A percentile compares a stretch with the other conserved stretches of the same genome.
phyloP scores from a whole-genome alignment of 106 monocot species.

The Acanthochlamys bracteata region DNA sequence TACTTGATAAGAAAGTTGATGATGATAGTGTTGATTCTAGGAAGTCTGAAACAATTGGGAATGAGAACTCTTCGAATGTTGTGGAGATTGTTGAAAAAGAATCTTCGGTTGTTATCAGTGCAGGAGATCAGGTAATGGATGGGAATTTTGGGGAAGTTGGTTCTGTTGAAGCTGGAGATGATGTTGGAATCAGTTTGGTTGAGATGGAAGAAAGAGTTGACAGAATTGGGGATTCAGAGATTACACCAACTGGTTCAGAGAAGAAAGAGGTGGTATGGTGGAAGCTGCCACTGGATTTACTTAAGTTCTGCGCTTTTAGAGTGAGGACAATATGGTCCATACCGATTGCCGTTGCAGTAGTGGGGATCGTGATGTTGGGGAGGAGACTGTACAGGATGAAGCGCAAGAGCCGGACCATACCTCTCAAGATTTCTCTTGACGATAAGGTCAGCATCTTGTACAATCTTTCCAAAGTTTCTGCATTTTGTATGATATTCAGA shows the following conservation, averaged over 20 bases:
- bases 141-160: background rate
- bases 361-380: slow-evolving; percentile 43
- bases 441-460: slow-evolving; percentile 31
- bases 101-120: background rate
- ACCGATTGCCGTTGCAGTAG: slow-evolving; percentile 35
- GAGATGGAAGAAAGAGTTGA: background rate
- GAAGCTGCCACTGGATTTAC: slow-evolving; percentile 52
- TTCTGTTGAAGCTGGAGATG: background rate
- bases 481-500: background rate
- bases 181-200: background rate
- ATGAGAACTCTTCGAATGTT: background rate
- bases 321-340: slow-evolving; percentile 49
- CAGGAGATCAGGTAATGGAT: background rate
- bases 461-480: background rate
- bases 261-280: slow-evolving; percentile 41
- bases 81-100: slow-evolving; percentile 8
- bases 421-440: slow-evolving; percentile 33
- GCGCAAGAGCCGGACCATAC: slow-evolving; percentile 24
- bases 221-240: background rate
- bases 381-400: slow-evolving; percentile 46
- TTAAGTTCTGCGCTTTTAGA: slow-evolving; percentile 35
- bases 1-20: slow-evolving; percentile 3
- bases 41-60: background rate
- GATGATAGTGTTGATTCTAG: slow-evolving; percentile 1
- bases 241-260: slow-evolving; percentile 6